Conservation (phyloP, 768 basidiomycete species). For the Tulasnella sp. region DNA sequence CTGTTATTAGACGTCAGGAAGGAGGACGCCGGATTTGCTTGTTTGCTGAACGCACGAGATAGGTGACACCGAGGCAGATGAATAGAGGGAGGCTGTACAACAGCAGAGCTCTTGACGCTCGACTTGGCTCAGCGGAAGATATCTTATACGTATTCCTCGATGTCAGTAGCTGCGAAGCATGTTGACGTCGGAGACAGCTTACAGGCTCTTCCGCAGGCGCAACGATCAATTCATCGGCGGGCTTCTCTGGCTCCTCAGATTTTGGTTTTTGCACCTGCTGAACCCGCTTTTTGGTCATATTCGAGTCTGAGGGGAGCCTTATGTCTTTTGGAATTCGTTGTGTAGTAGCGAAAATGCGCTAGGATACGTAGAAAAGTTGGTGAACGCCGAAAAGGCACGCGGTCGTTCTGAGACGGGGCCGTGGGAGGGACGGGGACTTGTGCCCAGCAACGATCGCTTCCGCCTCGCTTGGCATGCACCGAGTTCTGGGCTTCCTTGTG, state of each 20-base stretch:
- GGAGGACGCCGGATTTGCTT: not conserved
- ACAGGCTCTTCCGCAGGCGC: not conserved
- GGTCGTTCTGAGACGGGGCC: not conserved
- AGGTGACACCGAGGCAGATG: not conserved
- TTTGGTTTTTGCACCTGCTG: not conserved
- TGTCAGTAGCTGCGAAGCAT: not conserved
- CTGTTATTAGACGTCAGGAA: not conserved
- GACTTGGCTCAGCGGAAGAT: not conserved
- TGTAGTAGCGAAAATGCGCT: not conserved
- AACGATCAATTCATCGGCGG: not conserved
- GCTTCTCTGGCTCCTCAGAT: not conserved
- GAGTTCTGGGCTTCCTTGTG: too few species aligned
- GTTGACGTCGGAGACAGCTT: not conserved
- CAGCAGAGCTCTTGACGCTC: not conserved
- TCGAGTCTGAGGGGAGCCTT: not conserved
- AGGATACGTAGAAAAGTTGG: not conserved
- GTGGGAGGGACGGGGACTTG: not conserved
- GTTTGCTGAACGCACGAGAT: not conserved
- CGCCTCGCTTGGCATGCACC: not conserved
- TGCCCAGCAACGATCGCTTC: not conserved
- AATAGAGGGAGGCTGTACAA: slow-evolving; percentile 2
- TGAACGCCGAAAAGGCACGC: not conserved
- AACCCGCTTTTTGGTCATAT: not conserved
- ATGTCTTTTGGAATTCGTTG: not conserved
- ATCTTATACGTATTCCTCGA: not conserved